phyloP scores from a whole-genome alignment of 257 asterid genomes.

The Nicotiana obtusifolia region DNA sequence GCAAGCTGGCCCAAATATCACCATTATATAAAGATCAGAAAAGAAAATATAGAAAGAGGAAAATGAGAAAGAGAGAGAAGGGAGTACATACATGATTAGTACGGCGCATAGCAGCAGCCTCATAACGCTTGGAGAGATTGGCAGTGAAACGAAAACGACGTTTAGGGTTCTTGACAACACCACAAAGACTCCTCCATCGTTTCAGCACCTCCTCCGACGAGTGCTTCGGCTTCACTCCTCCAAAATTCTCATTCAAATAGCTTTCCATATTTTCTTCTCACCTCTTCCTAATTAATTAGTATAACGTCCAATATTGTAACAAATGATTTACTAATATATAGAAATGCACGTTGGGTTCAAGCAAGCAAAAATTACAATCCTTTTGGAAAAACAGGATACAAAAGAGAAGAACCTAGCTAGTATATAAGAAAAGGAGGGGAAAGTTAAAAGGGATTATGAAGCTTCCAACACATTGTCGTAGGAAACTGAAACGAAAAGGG shows the following conservation, averaged over 20 bases:
- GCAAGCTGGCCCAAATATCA: neutral
- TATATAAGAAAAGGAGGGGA: neutral
- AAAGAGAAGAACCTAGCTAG: too few relatives aligned
- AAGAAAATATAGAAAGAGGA: neutral
- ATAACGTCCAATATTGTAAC: too few relatives aligned
- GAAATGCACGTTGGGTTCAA: neutral
- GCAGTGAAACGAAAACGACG: slow-evolving; percentile 22
- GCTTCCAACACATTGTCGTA: neutral
- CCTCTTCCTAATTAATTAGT: too few relatives aligned
- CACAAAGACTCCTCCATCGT: slow-evolving; percentile 14
- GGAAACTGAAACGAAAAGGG: neutral
- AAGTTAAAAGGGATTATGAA: neutral
- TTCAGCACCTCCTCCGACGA: slow-evolving; percentile 14
- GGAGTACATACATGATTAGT: neutral
- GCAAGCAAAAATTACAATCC: neutral
- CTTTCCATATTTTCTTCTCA: neutral
- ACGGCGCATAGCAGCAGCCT: slow-evolving; percentile 13
- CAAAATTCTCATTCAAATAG: slow-evolving; percentile 15
- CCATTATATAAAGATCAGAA: neutral
- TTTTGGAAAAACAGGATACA: too few relatives aligned
- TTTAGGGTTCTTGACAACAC: slow-evolving; percentile 13
- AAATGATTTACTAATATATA: too few relatives aligned
- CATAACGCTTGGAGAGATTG: slow-evolving; percentile 17
- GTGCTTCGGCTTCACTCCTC: slow-evolving; percentile 17
- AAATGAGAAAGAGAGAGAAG: neutral